Percentiles rank a stretch among this genome's conserved stretches.
Conservation (phyloP, 2,329 filamentous ascomycete species). For the Paracoccidioides lutzii region DNA sequence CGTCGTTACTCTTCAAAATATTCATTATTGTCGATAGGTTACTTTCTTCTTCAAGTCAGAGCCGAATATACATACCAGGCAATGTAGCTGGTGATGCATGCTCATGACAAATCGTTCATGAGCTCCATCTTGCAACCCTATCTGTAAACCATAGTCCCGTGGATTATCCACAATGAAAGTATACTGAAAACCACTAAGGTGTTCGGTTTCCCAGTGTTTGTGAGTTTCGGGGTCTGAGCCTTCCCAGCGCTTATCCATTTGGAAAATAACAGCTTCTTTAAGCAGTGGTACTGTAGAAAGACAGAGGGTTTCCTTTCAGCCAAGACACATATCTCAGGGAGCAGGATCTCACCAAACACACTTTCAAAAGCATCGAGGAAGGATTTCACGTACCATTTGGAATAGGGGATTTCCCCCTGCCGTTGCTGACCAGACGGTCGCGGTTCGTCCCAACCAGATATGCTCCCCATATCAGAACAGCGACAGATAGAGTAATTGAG, state of each 20-base stretch:
- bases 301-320: neutral
- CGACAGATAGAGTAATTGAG: neutral
- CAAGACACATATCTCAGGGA: neutral
- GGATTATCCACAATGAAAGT: neutral
- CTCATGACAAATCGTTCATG: neutral
- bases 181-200: neutral
- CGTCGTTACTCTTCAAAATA: neutral
- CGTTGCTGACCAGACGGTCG: neutral
- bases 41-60: neutral
- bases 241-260: neutral
- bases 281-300: neutral
- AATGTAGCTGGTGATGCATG: conserved; percentile 1
- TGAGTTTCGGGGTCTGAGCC: neutral
- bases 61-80: neutral
- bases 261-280: neutral
- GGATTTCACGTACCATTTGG: neutral
- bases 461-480: neutral
- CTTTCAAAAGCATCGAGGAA: neutral
- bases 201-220: neutral
- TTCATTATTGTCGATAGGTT: neutral
- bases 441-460: neutral
- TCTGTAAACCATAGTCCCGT: neutral
- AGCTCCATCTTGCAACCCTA: neutral
- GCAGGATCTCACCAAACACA: neutral
- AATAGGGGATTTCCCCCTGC: neutral